Conservation (phyloP, 2,329 filamentous ascomycete genomes). For the Diaporthe ilicicola region DNA sequence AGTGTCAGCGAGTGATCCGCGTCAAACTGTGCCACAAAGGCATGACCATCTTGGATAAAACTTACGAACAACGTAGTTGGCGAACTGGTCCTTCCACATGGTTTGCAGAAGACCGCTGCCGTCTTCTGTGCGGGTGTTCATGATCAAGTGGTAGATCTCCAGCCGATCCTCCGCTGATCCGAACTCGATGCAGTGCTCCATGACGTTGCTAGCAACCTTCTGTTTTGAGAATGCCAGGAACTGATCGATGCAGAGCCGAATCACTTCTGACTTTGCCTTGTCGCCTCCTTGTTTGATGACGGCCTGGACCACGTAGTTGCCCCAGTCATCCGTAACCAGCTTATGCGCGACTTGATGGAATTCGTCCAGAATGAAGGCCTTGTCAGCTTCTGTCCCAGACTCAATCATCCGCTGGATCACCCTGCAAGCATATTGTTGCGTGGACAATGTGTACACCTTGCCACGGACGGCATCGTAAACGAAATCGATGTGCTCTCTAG, state of each 20-base stretch:
- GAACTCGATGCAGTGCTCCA: constrained; percentile 87
- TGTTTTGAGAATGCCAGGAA: constrained; percentile 85
- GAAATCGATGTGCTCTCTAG: constrained; percentile 81
- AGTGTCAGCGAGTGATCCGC: constrained; percentile 36
- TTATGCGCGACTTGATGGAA: constrained; percentile 75
- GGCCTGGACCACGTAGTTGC: constrained; percentile 96
- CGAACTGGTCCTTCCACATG: constrained; percentile 90
- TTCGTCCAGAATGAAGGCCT: constrained; percentile 77
- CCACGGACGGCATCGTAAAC: constrained; percentile 83
- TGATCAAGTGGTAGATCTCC: constrained; percentile 72
- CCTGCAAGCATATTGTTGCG: constrained; percentile 87
- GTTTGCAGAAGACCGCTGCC: constrained; percentile 75
- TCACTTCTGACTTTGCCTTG: constrained; percentile 77
- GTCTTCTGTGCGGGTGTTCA: constrained; percentile 62
- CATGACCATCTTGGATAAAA: constrained; percentile 37
- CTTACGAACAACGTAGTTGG: constrained; percentile 97
- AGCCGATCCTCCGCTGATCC: constrained; percentile 75
- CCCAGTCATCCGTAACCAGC: constrained; percentile 87
- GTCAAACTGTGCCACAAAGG: background rate
- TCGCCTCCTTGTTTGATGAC: constrained; percentile 81
- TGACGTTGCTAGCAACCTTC: constrained; percentile 97
- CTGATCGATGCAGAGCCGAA: constrained; percentile 75
- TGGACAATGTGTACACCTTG: constrained; percentile 76
- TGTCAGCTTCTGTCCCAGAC: constrained; percentile 76
- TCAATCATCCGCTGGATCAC: constrained; percentile 94